Conservation (phyloP, 108 stramenopile genomes). For the Cyclostephanos tholiformis region DNA sequence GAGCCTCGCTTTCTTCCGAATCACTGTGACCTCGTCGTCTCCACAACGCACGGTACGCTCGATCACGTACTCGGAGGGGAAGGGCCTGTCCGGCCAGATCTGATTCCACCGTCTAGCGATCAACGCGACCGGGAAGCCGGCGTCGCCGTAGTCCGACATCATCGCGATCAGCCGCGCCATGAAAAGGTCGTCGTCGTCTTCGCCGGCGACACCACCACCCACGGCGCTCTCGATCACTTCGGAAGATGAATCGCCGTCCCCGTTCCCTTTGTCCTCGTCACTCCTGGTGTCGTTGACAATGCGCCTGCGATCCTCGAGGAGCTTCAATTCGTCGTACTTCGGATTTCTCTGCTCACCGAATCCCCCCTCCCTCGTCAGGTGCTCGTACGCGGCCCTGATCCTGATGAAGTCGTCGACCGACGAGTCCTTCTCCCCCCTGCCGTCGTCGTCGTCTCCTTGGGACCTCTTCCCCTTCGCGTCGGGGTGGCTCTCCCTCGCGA, state of each 20-base stretch:
- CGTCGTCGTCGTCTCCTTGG: constrained; percentile 20
- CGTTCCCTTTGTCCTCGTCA: constrained; percentile 18
- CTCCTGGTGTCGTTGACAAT: not conserved
- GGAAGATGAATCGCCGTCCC: not conserved
- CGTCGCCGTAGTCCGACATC: constrained; percentile 76
- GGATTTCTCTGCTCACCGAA: constrained; percentile 54
- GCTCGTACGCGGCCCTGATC: constrained; percentile 53
- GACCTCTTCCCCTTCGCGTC: constrained; percentile 37
- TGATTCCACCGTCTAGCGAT: constrained; percentile 80
- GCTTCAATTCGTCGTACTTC: constrained; percentile 43
- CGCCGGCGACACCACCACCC: not conserved
- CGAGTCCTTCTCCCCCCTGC: not conserved
- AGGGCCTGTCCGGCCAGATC: constrained; percentile 84
- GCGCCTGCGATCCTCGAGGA: constrained; percentile 31
- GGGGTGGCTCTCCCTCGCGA: constrained; percentile 68
- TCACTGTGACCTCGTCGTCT: constrained; percentile 3
- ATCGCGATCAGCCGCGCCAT: constrained; percentile 75
- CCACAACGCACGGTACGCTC: constrained; percentile 26
- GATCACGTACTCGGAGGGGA: constrained; percentile 57
- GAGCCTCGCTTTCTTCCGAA: constrained; percentile 41
- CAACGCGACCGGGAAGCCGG: constrained; percentile 68
- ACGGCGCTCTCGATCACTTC: constrained; percentile 2
- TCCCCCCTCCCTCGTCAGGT: constrained; percentile 49
- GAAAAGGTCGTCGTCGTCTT: constrained; percentile 55
- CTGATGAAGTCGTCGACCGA: constrained; percentile 30